phyloP scores from a whole-genome alignment of 805 yeast genomes.

The Kazachstania africana region DNA sequence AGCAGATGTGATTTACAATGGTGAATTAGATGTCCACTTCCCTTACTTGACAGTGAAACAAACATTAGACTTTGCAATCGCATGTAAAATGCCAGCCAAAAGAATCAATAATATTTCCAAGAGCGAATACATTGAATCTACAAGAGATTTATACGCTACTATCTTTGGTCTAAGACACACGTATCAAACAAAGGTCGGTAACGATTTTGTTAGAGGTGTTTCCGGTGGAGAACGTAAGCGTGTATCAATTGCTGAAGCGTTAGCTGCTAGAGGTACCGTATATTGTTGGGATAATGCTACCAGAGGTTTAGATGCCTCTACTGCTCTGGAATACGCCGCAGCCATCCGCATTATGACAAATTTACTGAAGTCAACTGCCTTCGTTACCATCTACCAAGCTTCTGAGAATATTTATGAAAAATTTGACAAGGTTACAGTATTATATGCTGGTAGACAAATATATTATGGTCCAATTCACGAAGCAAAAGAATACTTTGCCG shows the following conservation, averaged over 20 bases:
- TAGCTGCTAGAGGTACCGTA: constrained; percentile 44
- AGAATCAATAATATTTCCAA: constrained; percentile 38
- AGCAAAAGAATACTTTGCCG: constrained; percentile 41
- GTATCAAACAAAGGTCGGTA: constrained; percentile 42
- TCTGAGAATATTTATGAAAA: constrained; percentile 42
- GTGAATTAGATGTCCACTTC: constrained; percentile 60
- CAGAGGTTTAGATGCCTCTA: constrained; percentile 66
- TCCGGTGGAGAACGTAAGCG: constrained; percentile 85
- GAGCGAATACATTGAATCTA: constrained; percentile 35
- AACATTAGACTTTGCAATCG: constrained; percentile 59
- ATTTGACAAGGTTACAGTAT: constrained; percentile 42
- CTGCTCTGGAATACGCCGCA: constrained; percentile 51
- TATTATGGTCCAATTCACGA: constrained; percentile 40
- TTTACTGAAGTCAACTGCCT: constrained; percentile 38
- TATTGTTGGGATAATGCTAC: constrained; percentile 68
- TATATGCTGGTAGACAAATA: constrained; percentile 43
- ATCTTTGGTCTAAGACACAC: constrained; percentile 47
- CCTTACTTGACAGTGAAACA: constrained; percentile 68
- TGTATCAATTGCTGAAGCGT: constrained; percentile 72
- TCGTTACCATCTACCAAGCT: constrained; percentile 51
- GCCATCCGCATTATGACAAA: constrained; percentile 47
- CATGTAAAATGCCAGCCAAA: constrained; percentile 50
- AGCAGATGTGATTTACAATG: constrained; percentile 46
- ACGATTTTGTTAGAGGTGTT: constrained; percentile 54
- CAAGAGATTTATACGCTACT: constrained; percentile 27